Percentiles rank a stretch among this genome's conserved stretches.
phyloP scores from a whole-genome alignment of 257 asterid genomes.

The Forsythia viridissima region DNA sequence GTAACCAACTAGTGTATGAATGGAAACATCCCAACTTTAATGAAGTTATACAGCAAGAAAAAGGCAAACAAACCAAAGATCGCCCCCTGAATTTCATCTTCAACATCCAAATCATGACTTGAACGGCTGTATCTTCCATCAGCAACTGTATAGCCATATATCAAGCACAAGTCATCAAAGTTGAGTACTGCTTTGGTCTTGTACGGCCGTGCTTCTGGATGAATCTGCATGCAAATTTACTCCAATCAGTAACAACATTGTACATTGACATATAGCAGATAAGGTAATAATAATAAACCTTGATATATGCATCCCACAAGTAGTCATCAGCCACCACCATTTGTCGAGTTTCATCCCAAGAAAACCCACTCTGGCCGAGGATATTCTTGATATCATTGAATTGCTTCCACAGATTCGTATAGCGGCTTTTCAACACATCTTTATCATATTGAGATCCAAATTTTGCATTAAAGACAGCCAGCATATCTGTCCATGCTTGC shows the following conservation, averaged over 20 bases:
- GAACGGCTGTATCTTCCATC: slow-evolving; percentile 51
- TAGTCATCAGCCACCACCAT: slow-evolving; percentile 47
- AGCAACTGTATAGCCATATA: slow-evolving; percentile 42
- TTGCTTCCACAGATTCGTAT: slow-evolving; percentile 46
- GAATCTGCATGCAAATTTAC: slow-evolving; percentile 28
- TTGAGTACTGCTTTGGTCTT: slow-evolving; percentile 35
- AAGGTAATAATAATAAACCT: slow-evolving; percentile 27
- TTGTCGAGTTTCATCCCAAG: slow-evolving; percentile 45
- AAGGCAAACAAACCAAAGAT: slow-evolving; percentile 27
- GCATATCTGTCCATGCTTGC: slow-evolving; percentile 49
- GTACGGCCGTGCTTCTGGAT: slow-evolving; percentile 41
- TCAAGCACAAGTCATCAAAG: slow-evolving; percentile 43
- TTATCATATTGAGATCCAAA: slow-evolving; percentile 49
- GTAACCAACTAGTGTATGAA: neutral
- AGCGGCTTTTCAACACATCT: slow-evolving; percentile 48
- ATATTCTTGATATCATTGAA: slow-evolving; percentile 41
- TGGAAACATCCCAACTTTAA: neutral
- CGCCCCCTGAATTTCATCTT: slow-evolving; percentile 36
- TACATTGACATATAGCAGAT: neutral
- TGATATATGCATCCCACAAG: slow-evolving; percentile 39
- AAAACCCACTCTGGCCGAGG: slow-evolving; percentile 43
- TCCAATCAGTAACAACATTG: slow-evolving; percentile 1
- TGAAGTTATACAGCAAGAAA: slow-evolving; percentile 1
- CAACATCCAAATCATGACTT: slow-evolving; percentile 45
- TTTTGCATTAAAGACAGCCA: slow-evolving; percentile 43